Percentiles rank a stretch among this genome's conserved stretches.
Conservation (phyloP, 2,329 filamentous ascomycete species). For the Cadophora gregata region DNA sequence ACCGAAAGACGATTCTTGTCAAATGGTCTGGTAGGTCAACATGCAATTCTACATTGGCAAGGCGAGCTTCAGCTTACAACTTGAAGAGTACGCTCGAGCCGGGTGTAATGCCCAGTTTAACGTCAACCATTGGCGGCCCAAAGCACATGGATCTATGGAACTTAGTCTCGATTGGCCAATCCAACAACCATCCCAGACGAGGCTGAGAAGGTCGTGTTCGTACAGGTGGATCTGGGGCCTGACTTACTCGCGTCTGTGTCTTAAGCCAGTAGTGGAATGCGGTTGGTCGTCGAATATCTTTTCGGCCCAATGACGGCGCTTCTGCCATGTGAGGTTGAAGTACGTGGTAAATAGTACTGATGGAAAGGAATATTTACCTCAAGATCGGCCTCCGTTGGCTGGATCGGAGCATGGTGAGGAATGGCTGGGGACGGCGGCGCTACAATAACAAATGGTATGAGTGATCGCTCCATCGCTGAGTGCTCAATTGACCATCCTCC, state of each 20-base stretch:
- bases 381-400: slow-evolving; percentile 32
- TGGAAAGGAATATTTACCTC: slow-evolving; percentile 36
- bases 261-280: slow-evolving; percentile 57
- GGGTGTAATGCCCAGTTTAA: slow-evolving; percentile 52
- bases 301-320: slow-evolving; percentile 65
- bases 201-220: slow-evolving; percentile 27
- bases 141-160: slow-evolving; percentile 52
- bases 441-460: slow-evolving; percentile 33
- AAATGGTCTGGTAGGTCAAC: slow-evolving; percentile 52
- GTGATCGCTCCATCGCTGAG: slow-evolving; percentile 30
- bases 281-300: slow-evolving; percentile 61
- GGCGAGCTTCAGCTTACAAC: slow-evolving; percentile 49
- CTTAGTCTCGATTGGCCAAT: slow-evolving; percentile 31
- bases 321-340: slow-evolving; percentile 30
- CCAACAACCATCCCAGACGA: slow-evolving; percentile 11
- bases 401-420: slow-evolving; percentile 32
- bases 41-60: neutral
- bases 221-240: slow-evolving; percentile 14
- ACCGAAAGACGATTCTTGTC: slow-evolving; percentile 61
- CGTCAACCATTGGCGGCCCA: slow-evolving; percentile 53
- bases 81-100: slow-evolving; percentile 60
- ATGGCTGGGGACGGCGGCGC: slow-evolving; percentile 34
- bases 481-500: slow-evolving; percentile 2
- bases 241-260: slow-evolving; percentile 48
- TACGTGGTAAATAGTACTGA: slow-evolving; percentile 5